Evolutionary conservation across 2,329 filamentous ascomycete genomes (phyloP).

Genomic region (Aspergillus sp.): DNA sequence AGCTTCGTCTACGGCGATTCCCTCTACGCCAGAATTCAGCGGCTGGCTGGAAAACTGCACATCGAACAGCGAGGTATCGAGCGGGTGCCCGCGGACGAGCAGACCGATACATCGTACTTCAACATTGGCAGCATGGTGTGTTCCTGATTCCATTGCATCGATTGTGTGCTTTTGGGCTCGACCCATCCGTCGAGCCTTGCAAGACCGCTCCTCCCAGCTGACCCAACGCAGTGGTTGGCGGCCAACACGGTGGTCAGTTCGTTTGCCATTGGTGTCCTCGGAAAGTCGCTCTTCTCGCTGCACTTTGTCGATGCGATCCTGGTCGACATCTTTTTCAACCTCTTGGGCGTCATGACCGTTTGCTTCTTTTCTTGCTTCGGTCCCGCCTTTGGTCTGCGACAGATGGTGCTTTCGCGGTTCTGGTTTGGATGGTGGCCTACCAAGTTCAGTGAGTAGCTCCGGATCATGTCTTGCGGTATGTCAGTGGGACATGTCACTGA

Average conservation of each 20-base stretch:
- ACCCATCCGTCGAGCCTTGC: constrained; percentile 3
- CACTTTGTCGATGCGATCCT: constrained; percentile 73
- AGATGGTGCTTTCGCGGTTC: constrained; percentile 77
- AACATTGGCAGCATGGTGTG: constrained; percentile 72
- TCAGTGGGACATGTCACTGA: constrained; percentile 8
- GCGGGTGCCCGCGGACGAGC: constrained; percentile 68
- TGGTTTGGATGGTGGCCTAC: constrained; percentile 73
- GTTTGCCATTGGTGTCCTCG: constrained; percentile 72
- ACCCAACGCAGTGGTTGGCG: constrained; percentile 63
- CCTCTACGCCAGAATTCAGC: constrained; percentile 59
- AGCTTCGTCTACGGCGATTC: constrained; percentile 58
- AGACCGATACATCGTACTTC: constrained; percentile 62
- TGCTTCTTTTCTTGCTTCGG: constrained; percentile 78
- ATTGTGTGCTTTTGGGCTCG: constrained; percentile 5
- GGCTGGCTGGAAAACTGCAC: constrained; percentile 62
- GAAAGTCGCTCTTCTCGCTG: constrained; percentile 65
- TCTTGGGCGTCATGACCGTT: constrained; percentile 69
- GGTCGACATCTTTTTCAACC: constrained; percentile 71
- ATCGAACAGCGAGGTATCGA: constrained; percentile 76
- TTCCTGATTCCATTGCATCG: constrained; percentile 17
- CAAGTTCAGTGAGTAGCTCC: constrained; percentile 57
- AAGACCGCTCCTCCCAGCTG: constrained; percentile 19
- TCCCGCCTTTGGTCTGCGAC: constrained; percentile 69
- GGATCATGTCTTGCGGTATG: not conserved
- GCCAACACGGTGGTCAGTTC: constrained; percentile 76